phyloP scores from a whole-genome alignment of 2,329 filamentous ascomycete species.

The Colletotrichum euphorbiae region DNA sequence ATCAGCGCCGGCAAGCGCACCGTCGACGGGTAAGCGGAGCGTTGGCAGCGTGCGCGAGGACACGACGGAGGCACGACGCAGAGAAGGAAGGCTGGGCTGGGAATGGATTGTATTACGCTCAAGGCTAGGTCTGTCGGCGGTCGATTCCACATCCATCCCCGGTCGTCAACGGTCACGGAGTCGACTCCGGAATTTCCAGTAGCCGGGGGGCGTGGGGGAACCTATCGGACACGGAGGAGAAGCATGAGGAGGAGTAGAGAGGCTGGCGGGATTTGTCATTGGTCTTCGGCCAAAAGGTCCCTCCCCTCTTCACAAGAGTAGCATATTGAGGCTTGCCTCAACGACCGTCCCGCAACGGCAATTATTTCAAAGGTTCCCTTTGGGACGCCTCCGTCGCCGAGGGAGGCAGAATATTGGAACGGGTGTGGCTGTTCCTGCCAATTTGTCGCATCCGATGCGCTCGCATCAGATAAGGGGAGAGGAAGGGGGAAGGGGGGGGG shows the following conservation, averaged over 20 bases:
- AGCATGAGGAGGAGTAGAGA: not conserved
- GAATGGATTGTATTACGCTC: not conserved
- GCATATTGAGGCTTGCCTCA: conserved; percentile 12
- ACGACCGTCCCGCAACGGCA: conserved; percentile 2
- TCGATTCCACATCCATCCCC: not conserved
- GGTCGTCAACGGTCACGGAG: conserved; percentile 21
- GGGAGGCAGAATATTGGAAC: not conserved
- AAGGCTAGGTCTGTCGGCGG: not conserved
- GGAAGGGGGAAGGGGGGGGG: not conserved
- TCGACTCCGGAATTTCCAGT: conserved; percentile 15
- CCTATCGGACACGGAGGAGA: not conserved
- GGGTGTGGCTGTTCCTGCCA: conserved; percentile 6
- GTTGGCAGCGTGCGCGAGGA: conserved; percentile 22
- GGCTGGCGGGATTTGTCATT: conserved; percentile 21
- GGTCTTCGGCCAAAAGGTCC: not conserved
- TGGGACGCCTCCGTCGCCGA: conserved; percentile 5
- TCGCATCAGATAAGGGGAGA: conserved; percentile 17
- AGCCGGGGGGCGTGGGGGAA: not conserved
- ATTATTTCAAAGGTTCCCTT: conserved; percentile 23
- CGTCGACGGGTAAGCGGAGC: conserved; percentile 28
- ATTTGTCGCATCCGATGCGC: conserved; percentile 23
- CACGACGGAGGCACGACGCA: not conserved
- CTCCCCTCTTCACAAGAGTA: not conserved
- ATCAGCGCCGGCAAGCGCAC: conserved; percentile 13
- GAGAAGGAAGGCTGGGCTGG: not conserved